Evolutionary conservation across 441 rosid species (phyloP).

Genomic region (Adansonia grandidieri): DNA sequence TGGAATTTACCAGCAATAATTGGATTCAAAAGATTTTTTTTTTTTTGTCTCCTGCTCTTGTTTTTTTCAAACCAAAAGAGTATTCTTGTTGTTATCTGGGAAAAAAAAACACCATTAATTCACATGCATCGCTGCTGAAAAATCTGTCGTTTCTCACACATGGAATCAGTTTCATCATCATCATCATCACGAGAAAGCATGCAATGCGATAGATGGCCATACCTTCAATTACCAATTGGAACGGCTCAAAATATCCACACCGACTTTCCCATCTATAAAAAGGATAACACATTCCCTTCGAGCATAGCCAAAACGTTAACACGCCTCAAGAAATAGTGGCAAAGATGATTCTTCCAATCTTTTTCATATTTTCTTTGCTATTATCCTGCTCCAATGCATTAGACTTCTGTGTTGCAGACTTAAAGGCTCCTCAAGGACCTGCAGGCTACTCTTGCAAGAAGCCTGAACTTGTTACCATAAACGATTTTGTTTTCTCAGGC

Average conservation of each 20-base stretch:
- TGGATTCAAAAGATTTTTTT: neutral
- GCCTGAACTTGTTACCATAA: slow-evolving; percentile 44
- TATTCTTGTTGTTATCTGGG: slow-evolving; percentile 29
- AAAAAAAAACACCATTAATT: neutral
- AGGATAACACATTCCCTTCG: neutral
- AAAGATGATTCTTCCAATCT: slow-evolving; percentile 36
- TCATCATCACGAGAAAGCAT: neutral
- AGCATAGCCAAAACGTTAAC: neutral
- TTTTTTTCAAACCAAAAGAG: slow-evolving; percentile 34
- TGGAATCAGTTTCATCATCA: neutral
- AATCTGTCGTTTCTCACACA: neutral
- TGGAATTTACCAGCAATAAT: neutral
- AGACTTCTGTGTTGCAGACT: slow-evolving; percentile 78
- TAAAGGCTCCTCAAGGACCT: slow-evolving; percentile 53
- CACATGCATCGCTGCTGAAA: slow-evolving; percentile 28
- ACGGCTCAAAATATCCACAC: slow-evolving; percentile 12
- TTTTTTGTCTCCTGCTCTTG: no score
- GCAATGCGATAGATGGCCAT: neutral
- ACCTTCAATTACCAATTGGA: slow-evolving; percentile 10
- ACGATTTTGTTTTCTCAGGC: slow-evolving; percentile 68
- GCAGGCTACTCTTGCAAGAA: slow-evolving; percentile 73
- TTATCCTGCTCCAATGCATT: slow-evolving; percentile 54
- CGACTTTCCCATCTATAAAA: slow-evolving; percentile 32
- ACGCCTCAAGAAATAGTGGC: neutral
- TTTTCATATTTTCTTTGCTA: slow-evolving; percentile 48